Base-by-base conservation (phyloP, 2,329 filamentous ascomycete genomes). In the Ascosphaera aggregata region DNA sequence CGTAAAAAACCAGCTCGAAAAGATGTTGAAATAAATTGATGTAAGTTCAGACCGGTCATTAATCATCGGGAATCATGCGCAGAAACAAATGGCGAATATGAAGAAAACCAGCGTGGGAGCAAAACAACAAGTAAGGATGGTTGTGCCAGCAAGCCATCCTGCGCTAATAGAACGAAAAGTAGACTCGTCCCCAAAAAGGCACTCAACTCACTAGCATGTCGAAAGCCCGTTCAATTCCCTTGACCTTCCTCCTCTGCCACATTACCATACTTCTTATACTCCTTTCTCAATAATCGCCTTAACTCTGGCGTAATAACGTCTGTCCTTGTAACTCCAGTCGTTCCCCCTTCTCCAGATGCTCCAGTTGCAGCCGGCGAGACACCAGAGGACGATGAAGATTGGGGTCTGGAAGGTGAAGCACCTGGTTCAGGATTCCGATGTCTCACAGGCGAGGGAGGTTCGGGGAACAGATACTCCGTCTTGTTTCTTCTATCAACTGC, bases 401-500 rank as follows among this genome's bases (percentile, higher is more conserved):
- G 34, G 3, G 32, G 27, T 11, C 8, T 17, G 30, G 17, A 15
- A 15, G 30, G 9, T 9, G 9, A 31, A 7, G 16, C 8, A 16
- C 34, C 18, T 3, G 30, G 38, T 36, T 35, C 18, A 17, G 34
- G 34, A n/a, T 42, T 42, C 18, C 38, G 8, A 15, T 36, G 32
- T 2, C 39, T 20, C 9, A 30, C 16, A 15, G 17, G 40, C 52
- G 46, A 35, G 50, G 59, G 52, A 41, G 67, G 72, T 0, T 64
- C 60, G 0, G 84, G 84, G 48, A 93, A 91, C 13, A 36, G 9
- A 22, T 18, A 36, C 5, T 36, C 34, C 4, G 34, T 4, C 50
- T 80, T 84, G 39, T 76, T 67, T 56, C 89, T 91, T 60, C 89
- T 86, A 57, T 98, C 91, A 27, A 93, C 76, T 0, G 81, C 79